Base-by-base conservation (phyloP, 2,329 filamentous ascomycete genomes). In the Aureobasidium vineae region DNA sequence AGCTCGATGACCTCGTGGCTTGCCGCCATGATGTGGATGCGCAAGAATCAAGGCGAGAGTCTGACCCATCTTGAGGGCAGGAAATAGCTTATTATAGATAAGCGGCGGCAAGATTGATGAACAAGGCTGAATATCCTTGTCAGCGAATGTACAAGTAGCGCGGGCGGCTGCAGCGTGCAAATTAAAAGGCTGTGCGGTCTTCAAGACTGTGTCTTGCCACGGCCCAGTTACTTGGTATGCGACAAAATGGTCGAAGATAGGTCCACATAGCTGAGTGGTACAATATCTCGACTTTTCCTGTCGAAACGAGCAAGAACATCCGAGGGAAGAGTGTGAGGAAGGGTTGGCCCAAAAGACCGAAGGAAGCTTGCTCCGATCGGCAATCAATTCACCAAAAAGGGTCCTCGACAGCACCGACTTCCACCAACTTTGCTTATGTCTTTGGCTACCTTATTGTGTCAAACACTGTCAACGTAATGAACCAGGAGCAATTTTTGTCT, bases 281-380 rank as follows among this genome's bases (percentile, higher is more conserved):
- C 38, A 41, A 41, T 2, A 16, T 5, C 5, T 5, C 19, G 15
- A 19, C 15, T 7, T 41, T 19, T 41, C 15, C 19, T 19, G 33
- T 36, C 10, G 1, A 4, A 19, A 19, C 15, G 15, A 41, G 15
- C 15, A 41, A 41, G 38, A 3, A 15, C 36, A 19, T 19, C 19
- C 15, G 16, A 41, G 38, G 38, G 38, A 15, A 16, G 1, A 23
- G 7, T 23, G 11, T 3, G 43, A 28, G 45, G 11, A 19, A 49
- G 23, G 23, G 5, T 2, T 8, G 15, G 1, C 2, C 47, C 23
- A 50, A 33, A 36, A 36, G 31, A 33, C 31, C 4, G 23, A 57
- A 31, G 28, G 16, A 43, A 43, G 54, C 54, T 57, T 36, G 54
- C 16, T 31, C 38, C 54, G 53, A 57, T 57, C 54, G 23, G 54